These are phyloP conservation scores for Mucor lusitanicus DNA, from an alignment of 371 early-diverging fungal species.

Conservation along the genomic window DNA sequence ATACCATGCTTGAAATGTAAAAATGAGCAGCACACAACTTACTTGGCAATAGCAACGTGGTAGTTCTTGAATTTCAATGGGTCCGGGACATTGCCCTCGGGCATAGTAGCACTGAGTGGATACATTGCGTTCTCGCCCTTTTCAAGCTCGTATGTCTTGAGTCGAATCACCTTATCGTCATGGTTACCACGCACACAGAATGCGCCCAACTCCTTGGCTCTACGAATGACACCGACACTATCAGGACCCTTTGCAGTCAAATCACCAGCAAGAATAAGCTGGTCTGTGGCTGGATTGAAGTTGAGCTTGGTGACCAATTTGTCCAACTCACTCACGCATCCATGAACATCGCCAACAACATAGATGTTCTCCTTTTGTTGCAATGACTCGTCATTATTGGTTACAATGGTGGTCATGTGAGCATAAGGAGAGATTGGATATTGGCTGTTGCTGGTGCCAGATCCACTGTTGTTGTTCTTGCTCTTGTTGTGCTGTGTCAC, in stretches of 20 bases:
- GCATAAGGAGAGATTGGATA: constrained; percentile 43
- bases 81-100: constrained; percentile 43
- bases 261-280: constrained; percentile 71
- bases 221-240: constrained; percentile 61
- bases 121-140: constrained; percentile 32
- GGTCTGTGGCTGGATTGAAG: constrained; percentile 48
- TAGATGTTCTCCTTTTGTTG: constrained; percentile 49
- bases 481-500: constrained; percentile 27
- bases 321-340: constrained; percentile 57
- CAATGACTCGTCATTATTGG: constrained; percentile 13
- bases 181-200: constrained; percentile 79
- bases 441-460: not conserved
- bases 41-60: constrained; percentile 46
- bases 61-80: constrained; percentile 44
- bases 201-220: constrained; percentile 53
- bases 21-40: not conserved
- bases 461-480: not conserved
- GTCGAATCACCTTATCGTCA: constrained; percentile 70
- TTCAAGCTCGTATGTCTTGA: constrained; percentile 51
- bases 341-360: constrained; percentile 77
- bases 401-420: constrained; percentile 34
- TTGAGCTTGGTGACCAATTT: constrained; percentile 47
- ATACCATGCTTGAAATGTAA: not conserved
- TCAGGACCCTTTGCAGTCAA: constrained; percentile 71
- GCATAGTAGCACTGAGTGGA: constrained; percentile 24